phyloP scores from a whole-genome alignment of 345 rosid species.

The Pistacia vera region DNA sequence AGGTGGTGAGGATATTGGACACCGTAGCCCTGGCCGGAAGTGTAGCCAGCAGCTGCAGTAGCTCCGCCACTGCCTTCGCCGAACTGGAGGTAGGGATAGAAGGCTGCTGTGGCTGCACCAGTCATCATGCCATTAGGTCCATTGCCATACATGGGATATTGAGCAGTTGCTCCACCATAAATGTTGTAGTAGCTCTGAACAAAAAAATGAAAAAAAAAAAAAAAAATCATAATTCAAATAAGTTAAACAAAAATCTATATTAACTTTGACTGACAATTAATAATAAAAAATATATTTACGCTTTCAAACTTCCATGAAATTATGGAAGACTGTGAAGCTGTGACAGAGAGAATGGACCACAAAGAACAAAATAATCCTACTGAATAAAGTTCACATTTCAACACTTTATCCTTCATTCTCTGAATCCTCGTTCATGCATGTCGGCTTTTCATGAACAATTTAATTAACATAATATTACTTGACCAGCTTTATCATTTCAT shows the following conservation, averaged over 20 bases:
- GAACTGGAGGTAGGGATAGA: constrained; percentile 81
- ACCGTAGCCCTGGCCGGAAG: constrained; percentile 60
- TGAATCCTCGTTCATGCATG: no score
- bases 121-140: constrained; percentile 63
- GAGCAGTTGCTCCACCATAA: constrained; percentile 78
- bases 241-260: no score
- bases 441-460: no score
- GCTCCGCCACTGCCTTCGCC: constrained; percentile 72
- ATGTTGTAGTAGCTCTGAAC: constrained; percentile 79
- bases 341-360: constrained; percentile 20
- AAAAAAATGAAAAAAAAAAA: not conserved
- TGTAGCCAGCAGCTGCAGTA: constrained; percentile 54
- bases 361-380: not conserved
- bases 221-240: constrained; percentile 9
- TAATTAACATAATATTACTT: no score
- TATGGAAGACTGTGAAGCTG: constrained; percentile 13
- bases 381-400: not conserved
- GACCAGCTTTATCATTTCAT: no score
- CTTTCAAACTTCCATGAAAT: not conserved
- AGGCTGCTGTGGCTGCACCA: constrained; percentile 54
- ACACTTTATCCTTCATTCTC: not conserved
- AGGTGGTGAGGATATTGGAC: constrained; percentile 79
- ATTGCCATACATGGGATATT: constrained; percentile 75
- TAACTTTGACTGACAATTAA: not conserved
- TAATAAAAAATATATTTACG: not conserved